Conservation (phyloP, 306 rosid species). For the Cicer cuneatum region DNA sequence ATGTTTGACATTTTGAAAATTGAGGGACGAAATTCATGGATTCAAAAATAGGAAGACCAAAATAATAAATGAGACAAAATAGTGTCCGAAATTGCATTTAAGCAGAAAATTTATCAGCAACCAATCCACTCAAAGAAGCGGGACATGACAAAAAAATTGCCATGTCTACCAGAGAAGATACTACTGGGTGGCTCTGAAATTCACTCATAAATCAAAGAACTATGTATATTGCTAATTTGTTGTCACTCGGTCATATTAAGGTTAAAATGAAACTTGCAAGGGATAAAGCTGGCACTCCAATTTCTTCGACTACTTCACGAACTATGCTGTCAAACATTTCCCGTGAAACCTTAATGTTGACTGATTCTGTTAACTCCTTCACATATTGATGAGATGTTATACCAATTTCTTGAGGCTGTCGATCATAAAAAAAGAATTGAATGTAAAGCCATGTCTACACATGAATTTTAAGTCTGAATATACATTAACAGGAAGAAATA, state of each 20-base stretch:
- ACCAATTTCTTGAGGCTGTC: slow-evolving; percentile 88
- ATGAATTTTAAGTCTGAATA: slow-evolving; percentile 25
- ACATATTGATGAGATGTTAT: slow-evolving; percentile 56
- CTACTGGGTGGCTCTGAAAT: slow-evolving; percentile 8
- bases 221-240: background rate
- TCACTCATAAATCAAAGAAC: background rate
- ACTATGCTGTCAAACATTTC: slow-evolving; percentile 94
- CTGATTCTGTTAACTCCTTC: slow-evolving; percentile 56
- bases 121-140: slow-evolving; percentile 2
- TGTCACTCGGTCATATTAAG: background rate
- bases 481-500: slow-evolving; percentile 22
- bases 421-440: slow-evolving; percentile 41
- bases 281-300: slow-evolving; percentile 83
- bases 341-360: slow-evolving; percentile 58
- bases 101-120: slow-evolving; percentile 10
- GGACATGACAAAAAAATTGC: slow-evolving; percentile 27
- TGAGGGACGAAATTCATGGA: too few species aligned
- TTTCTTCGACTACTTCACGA: slow-evolving; percentile 95
- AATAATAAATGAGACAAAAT: too few species aligned
- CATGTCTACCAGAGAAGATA: slow-evolving; percentile 13
- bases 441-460: slow-evolving; percentile 31
- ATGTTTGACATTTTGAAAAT: too few species aligned
- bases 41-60: too few species aligned
- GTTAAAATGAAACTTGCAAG: slow-evolving; percentile 64
- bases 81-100: too few species aligned